Evolutionary conservation across 164 flowering plant genomes (phyloP).

Genomic region (Kingdonia uniflora): DNA sequence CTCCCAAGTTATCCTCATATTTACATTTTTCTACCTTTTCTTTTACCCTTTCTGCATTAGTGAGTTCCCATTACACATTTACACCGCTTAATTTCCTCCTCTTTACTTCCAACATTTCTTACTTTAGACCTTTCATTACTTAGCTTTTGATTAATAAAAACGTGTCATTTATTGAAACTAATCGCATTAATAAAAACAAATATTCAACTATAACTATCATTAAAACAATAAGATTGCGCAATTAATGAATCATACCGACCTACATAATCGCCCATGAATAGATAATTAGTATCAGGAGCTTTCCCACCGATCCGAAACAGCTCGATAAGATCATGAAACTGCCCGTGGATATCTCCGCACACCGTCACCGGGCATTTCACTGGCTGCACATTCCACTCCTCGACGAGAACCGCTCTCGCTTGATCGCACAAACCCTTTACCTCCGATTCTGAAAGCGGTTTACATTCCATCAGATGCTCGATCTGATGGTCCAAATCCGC

Average conservation of each 20-base stretch:
- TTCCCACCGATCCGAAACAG: conserved; percentile 37
- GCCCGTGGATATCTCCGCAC: conserved; percentile 43
- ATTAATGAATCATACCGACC: conserved; percentile 14
- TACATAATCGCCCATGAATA: conserved; percentile 42
- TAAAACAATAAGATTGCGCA: background rate
- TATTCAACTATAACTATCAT: background rate
- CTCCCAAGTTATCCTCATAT: too few relatives aligned
- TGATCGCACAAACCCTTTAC: conserved; percentile 33
- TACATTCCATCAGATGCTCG: conserved; percentile 38
- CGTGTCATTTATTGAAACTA: too few relatives aligned
- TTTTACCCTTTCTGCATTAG: too few relatives aligned
- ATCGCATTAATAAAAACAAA: background rate
- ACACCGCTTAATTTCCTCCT: too few relatives aligned
- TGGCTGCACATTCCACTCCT: conserved; percentile 40
- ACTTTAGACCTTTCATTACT: too few relatives aligned
- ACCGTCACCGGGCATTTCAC: conserved; percentile 42
- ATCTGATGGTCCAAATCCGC: conserved; percentile 41
- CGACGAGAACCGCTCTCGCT: conserved; percentile 31
- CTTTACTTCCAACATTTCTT: too few relatives aligned
- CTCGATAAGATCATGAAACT: conserved; percentile 39
- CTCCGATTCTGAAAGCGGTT: conserved; percentile 26
- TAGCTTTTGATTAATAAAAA: too few relatives aligned
- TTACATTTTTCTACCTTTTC: too few relatives aligned
- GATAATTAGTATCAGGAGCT: conserved; percentile 36
- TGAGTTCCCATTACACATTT: too few relatives aligned